These are phyloP conservation scores for Hypoxylon sp. DNA, from an alignment of 2,329 filamentous ascomycete genomes.

Conservation along the genomic window DNA sequence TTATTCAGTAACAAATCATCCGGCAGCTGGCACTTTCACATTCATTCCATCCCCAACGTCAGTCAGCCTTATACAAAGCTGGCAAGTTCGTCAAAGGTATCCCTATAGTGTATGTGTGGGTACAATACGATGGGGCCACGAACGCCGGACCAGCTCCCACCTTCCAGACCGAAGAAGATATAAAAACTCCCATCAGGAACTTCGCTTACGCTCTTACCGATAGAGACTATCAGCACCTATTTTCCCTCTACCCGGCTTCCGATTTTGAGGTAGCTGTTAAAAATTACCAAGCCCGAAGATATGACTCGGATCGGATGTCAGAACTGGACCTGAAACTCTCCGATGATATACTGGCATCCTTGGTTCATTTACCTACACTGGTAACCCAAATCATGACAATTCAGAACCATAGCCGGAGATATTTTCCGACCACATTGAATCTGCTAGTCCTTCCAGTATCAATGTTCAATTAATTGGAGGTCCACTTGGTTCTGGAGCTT, in stretches of 20 bases:
- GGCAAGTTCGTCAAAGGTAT: conserved; percentile 30
- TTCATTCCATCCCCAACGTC: conserved; percentile 51
- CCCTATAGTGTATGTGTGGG: conserved; percentile 48
- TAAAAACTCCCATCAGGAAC: conserved; percentile 44
- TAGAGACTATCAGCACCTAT: conserved; percentile 44
- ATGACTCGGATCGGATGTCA: conserved; percentile 35
- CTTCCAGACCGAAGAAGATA: conserved; percentile 45
- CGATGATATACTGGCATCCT: no score
- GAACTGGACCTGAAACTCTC: no score
- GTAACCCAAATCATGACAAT: no score
- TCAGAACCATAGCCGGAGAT: no score
- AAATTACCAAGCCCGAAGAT: conserved; percentile 42
- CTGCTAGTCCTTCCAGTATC: neutral
- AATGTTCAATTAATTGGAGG: neutral
- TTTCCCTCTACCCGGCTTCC: conserved; percentile 47
- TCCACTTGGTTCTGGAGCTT: neutral
- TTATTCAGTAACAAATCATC: conserved; percentile 49
- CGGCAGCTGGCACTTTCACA: conserved; percentile 47
- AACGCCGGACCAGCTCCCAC: conserved; percentile 43
- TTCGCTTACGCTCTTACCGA: conserved; percentile 46
- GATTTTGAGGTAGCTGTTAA: conserved; percentile 46
- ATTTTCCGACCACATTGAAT: no score
- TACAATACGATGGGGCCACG: conserved; percentile 49
- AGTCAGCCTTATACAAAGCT: conserved; percentile 34
- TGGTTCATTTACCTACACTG: no score